phyloP scores from a whole-genome alignment of 441 rosid genomes.

The Cnidoscolus chayamansa region DNA sequence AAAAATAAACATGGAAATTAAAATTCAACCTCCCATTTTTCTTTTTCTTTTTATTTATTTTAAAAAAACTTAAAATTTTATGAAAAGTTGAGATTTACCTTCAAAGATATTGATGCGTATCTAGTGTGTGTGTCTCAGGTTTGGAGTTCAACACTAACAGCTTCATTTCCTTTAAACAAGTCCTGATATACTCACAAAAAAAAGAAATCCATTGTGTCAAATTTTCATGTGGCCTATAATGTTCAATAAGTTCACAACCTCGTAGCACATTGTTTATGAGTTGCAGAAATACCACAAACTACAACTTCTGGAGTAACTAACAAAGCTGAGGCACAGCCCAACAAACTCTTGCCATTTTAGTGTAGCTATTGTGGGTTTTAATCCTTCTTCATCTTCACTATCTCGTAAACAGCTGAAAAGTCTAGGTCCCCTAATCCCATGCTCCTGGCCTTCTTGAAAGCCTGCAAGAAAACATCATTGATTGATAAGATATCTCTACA shows the following conservation, averaged over 20 bases:
- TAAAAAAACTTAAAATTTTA: too few species aligned
- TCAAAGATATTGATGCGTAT: too few species aligned
- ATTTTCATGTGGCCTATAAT: not conserved
- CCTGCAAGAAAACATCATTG: constrained; percentile 34
- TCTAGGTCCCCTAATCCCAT: constrained; percentile 79
- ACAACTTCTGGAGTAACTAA: not conserved
- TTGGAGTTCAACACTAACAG: too few species aligned
- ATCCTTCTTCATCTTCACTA: constrained; percentile 44
- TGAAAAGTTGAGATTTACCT: too few species aligned
- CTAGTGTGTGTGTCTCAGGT: too few species aligned
- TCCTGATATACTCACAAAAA: too few species aligned
- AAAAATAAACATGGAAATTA: too few species aligned
- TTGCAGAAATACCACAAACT: not conserved
- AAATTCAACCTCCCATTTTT: too few species aligned
- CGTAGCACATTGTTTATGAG: not conserved
- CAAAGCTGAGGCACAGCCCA: too few species aligned
- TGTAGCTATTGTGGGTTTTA: constrained; percentile 14
- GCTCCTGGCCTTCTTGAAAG: constrained; percentile 86
- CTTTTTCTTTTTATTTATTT: too few species aligned
- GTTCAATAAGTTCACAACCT: not conserved
- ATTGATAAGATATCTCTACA: not conserved
- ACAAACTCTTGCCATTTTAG: not conserved
- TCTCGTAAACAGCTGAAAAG: constrained; percentile 82
- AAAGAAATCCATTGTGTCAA: too few species aligned
- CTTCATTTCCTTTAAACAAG: too few species aligned